Conservation (phyloP, 2,329 filamentous ascomycete species). For the Pseudogymnoascus sp. region DNA sequence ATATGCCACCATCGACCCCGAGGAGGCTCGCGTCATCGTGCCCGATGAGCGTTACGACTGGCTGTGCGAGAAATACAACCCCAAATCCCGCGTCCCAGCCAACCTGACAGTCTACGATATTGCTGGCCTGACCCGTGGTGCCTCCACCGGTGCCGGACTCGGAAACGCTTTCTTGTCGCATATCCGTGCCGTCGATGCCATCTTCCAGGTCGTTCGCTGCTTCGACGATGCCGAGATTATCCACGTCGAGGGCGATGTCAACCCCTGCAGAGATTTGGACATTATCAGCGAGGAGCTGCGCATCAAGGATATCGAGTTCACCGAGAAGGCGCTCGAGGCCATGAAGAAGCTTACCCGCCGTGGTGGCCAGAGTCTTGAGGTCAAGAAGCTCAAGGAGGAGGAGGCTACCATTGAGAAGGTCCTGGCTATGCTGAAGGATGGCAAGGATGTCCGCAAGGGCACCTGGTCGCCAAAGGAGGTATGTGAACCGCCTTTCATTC, state of each 20-base stretch:
- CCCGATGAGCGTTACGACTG: conserved; percentile 95
- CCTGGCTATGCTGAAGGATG: conserved; percentile 71
- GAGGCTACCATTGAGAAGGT: conserved; percentile 90
- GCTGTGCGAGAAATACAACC: conserved; percentile 93
- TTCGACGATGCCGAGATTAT: conserved; percentile 99
- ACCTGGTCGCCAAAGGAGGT: conserved; percentile 94
- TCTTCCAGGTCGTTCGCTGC: conserved; percentile 93
- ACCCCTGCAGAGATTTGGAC: conserved; percentile 85
- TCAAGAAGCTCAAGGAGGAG: conserved; percentile 95
- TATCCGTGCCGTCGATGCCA: conserved; percentile 95
- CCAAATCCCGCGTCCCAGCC: conserved; percentile 93
- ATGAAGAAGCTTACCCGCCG: conserved; percentile 90
- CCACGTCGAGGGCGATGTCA: conserved; percentile 97
- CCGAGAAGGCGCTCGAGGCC: conserved; percentile 87
- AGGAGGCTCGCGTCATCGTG: conserved; percentile 95
- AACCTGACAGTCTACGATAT: conserved; percentile 99
- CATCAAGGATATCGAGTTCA: conserved; percentile 97
- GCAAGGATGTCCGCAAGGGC: conserved; percentile 89
- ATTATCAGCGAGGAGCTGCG: conserved; percentile 96
- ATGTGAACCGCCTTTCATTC: conserved; percentile 37
- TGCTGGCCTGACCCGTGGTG: conserved; percentile 88
- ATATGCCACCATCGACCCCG: conserved; percentile 97
- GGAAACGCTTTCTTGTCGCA: conserved; percentile 98
- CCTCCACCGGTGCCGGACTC: conserved; percentile 93
- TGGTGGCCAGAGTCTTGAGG: conserved; percentile 90